Evolutionary conservation across 805 yeast species (phyloP).

Genomic region (Candida chauliodis): DNA sequence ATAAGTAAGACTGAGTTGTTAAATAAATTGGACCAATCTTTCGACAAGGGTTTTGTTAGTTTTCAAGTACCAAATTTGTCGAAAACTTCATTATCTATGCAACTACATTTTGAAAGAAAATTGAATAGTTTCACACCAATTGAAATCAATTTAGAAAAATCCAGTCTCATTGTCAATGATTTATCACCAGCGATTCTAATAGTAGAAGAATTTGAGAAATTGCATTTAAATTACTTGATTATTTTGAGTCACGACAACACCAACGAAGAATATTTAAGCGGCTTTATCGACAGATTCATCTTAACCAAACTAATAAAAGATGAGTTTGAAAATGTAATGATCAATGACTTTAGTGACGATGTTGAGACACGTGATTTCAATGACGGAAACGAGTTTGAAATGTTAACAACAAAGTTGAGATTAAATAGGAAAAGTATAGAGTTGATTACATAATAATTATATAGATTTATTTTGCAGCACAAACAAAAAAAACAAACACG

Average conservation of each 20-base stretch:
- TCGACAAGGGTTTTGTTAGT: constrained; percentile 12
- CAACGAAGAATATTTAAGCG: constrained; percentile 20
- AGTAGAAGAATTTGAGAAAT: constrained; percentile 36
- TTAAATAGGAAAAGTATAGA: constrained; percentile 27
- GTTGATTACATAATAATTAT: constrained; percentile 20
- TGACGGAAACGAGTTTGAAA: background rate
- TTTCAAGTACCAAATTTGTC: constrained; percentile 20
- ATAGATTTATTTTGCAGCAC: background rate
- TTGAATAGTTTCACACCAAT: constrained; percentile 11
- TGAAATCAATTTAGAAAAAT: constrained; percentile 18
- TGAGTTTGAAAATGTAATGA: constrained; percentile 18
- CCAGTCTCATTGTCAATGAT: constrained; percentile 26
- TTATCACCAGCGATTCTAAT: constrained; percentile 28
- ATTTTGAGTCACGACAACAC: constrained; percentile 17
- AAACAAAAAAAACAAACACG: background rate
- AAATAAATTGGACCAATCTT: constrained; percentile 6
- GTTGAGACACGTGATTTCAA: constrained; percentile 1
- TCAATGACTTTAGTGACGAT: constrained; percentile 17
- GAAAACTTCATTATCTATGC: constrained; percentile 19
- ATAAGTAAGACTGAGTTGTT: constrained; percentile 26
- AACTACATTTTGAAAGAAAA: constrained; percentile 20
- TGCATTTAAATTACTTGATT: constrained; percentile 33
- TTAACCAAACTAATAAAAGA: constrained; percentile 27
- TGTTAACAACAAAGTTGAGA: constrained; percentile 6
- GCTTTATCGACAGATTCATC: constrained; percentile 38